Percentiles rank a stretch among this genome's conserved stretches.
These are phyloP conservation scores for Alloascoidea africana DNA, from an alignment of 805 yeast species.

Conservation along the genomic window DNA sequence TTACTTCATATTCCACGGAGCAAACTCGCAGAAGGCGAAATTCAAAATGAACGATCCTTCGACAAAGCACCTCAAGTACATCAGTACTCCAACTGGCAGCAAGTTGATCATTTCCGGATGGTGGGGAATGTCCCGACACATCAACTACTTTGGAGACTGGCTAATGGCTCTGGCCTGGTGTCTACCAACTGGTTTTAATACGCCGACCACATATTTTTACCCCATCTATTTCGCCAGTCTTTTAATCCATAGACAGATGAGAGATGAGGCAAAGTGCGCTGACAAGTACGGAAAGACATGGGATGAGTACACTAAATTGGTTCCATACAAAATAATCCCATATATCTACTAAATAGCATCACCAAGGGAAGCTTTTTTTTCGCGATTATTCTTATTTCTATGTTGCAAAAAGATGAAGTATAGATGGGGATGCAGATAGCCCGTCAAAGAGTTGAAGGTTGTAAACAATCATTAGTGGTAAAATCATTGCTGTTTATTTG, in stretches of 20 bases:
- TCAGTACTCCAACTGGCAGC: constrained; percentile 64
- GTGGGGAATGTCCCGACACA: constrained; percentile 92
- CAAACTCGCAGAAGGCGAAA: constrained; percentile 74
- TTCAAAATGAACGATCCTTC: constrained; percentile 67
- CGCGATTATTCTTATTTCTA: too few species aligned
- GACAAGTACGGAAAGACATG: constrained; percentile 77
- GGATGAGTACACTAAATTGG: constrained; percentile 65
- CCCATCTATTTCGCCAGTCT: constrained; percentile 69
- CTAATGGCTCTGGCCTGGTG: constrained; percentile 86
- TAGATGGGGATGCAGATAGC: too few species aligned
- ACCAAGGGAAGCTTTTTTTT: too few species aligned
- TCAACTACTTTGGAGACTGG: constrained; percentile 94
- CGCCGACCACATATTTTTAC: constrained; percentile 81
- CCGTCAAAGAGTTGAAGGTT: too few species aligned
- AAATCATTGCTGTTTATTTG: too few species aligned
- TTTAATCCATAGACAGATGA: constrained; percentile 71
- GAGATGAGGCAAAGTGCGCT: constrained; percentile 88
- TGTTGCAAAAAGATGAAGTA: too few species aligned
- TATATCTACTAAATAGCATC: constrained; percentile 68
- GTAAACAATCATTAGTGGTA: too few species aligned
- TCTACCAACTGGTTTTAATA: constrained; percentile 68
- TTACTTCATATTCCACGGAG: constrained; percentile 64
- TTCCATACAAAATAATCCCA: constrained; percentile 86
- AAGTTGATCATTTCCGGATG: constrained; percentile 79
- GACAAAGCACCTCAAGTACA: constrained; percentile 45